phyloP scores from a whole-genome alignment of 2,329 filamentous ascomycete genomes.

The Talaromyces verruculosus region DNA sequence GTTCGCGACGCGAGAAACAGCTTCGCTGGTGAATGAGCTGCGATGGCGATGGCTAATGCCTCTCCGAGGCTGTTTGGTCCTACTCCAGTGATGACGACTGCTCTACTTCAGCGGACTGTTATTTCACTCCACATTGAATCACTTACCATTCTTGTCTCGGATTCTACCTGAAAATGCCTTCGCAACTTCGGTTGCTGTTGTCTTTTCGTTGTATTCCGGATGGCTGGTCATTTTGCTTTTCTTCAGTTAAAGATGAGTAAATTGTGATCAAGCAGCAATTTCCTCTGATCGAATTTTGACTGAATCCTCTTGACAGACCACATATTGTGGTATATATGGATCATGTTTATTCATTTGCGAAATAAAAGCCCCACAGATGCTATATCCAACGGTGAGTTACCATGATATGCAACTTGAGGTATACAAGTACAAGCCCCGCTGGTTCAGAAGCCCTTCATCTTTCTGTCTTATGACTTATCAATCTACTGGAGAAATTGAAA shows the following conservation, averaged over 20 bases:
- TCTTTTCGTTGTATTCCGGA: conserved; percentile 35
- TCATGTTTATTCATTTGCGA: background rate
- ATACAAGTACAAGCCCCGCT: background rate
- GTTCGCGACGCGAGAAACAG: conserved; percentile 44
- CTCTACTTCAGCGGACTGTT: conserved; percentile 17
- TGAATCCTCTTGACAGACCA: background rate
- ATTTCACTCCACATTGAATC: background rate
- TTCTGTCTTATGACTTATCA: background rate
- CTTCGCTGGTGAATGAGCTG: conserved; percentile 31
- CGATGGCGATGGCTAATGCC: conserved; percentile 35
- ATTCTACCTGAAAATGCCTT: conserved; percentile 27
- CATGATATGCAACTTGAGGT: background rate
- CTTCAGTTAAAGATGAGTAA: background rate
- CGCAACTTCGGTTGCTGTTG: conserved; percentile 39
- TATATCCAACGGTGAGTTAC: background rate
- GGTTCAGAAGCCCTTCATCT: background rate
- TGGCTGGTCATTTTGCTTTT: conserved; percentile 35
- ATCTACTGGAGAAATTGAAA: background rate
- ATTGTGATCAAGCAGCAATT: background rate
- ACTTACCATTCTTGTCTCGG: conserved; percentile 20
- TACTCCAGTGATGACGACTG: conserved; percentile 44
- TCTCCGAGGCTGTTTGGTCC: conserved; percentile 38
- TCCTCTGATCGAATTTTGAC: background rate
- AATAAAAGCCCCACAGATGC: background rate
- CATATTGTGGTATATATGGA: background rate